Base-by-base conservation (phyloP, 2,329 filamentous ascomycete species). In the Cordyceps pruinosa region DNA sequence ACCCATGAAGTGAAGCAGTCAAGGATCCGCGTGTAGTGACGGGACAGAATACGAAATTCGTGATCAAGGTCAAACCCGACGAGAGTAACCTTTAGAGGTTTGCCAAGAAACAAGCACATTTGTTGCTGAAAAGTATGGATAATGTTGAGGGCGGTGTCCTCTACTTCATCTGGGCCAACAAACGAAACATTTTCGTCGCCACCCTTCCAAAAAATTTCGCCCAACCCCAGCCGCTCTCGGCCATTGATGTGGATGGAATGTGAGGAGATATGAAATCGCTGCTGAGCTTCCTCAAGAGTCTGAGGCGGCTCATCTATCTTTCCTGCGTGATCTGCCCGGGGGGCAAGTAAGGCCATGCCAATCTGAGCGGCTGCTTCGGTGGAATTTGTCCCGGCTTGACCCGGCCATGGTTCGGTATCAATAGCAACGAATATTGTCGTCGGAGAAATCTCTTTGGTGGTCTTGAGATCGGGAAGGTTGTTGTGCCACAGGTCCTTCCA, bases 61-160 rank as follows among this genome's bases (percentile, higher is more conserved):
- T 46, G 34, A 25, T 32, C 19, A 25, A 56, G 53, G 47, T 44
- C 54, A 37, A 57, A 57, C 10, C 46, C 46, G n/a, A 57, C 54
- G 12, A 57, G 46, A 5, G 54, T 50, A 42, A 56, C 35, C n/a
- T 26, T 28, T 8, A 30, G 17, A 19, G 28, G 46, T 7, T 26
- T 17, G 37, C 37, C 21, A 10, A 4, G 8, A 45, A 37, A 35
- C 5, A 17, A 26, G 46, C 19, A 23, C 42, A 17, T 7, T 15
- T 15, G 25, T 15, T 50, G 35, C 35, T 56, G 44, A 2, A 19
- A 32, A 28, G 32, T 49, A 23, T 49, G 44, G 12, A 56, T n/a
- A 48, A 56, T 23, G 45, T 49, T 44, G 53, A 49, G 25, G 37
- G 49, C 17, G 19, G 45, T 25, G 26, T 49, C 44, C 19, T 56